A percentile compares a stretch with the other conserved stretches of the same genome.
These are phyloP conservation scores for Thielaviopsis euricoi DNA, from an alignment of 2,329 filamentous ascomycete species.

Conservation along the genomic window DNA sequence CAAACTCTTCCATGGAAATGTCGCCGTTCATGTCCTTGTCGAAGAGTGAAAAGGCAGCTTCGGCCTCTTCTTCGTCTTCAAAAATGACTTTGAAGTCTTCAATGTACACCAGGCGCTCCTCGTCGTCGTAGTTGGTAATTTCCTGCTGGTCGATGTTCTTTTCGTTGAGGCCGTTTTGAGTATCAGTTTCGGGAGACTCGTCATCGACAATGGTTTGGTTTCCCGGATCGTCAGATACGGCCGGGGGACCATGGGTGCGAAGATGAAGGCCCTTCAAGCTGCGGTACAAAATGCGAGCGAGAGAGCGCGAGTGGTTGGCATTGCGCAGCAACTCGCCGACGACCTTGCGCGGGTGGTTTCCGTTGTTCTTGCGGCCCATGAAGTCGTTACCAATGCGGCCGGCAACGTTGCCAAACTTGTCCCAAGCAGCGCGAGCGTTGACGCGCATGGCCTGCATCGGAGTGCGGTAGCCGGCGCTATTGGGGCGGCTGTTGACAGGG, in stretches of 20 bases:
- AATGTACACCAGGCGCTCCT: slow-evolving; percentile 56
- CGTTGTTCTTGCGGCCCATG: slow-evolving; percentile 53
- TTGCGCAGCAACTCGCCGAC: slow-evolving; percentile 60
- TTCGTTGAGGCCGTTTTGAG: slow-evolving; percentile 5
- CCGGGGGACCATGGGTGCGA: not conserved
- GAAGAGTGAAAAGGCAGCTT: slow-evolving; percentile 80
- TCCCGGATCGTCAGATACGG: not conserved
- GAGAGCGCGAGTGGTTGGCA: slow-evolving; percentile 59
- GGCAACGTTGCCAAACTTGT: slow-evolving; percentile 70
- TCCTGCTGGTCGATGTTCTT: slow-evolving; percentile 1
- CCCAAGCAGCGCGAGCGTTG: slow-evolving; percentile 58
- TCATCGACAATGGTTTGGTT: not conserved
- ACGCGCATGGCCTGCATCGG: slow-evolving; percentile 58
- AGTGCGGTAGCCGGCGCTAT: slow-evolving; percentile 47
- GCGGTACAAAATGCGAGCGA: slow-evolving; percentile 76
- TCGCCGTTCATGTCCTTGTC: slow-evolving; percentile 95
- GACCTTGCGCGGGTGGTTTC: slow-evolving; percentile 70
- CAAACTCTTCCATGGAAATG: slow-evolving; percentile 87
- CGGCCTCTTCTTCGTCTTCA: slow-evolving; percentile 66
- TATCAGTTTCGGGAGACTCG: not conserved
- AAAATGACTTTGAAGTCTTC: slow-evolving; percentile 71
- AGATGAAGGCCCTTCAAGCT: slow-evolving; percentile 37
- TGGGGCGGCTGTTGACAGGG: slow-evolving; percentile 20
- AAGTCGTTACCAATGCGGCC: slow-evolving; percentile 82
- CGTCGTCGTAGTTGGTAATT: slow-evolving; percentile 35